A percentile compares a stretch with the other conserved stretches of the same genome.
These are phyloP conservation scores for Pseudomassariella vexata DNA, from an alignment of 2,329 filamentous ascomycete genomes.

Conservation along the genomic window DNA sequence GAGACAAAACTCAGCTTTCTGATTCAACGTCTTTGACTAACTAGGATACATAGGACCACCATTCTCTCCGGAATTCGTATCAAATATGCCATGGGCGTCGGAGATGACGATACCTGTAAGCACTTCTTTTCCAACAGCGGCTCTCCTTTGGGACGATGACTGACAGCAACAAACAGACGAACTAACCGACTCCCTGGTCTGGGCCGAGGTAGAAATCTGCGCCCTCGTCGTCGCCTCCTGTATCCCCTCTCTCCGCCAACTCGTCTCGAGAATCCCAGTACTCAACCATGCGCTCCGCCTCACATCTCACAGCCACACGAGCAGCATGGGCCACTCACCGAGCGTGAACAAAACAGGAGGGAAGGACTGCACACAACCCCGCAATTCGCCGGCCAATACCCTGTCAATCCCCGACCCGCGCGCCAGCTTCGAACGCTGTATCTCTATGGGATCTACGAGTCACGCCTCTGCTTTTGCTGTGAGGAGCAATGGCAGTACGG, in stretches of 20 bases:
- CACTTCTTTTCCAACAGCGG: neutral
- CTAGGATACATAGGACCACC: constrained; percentile 14
- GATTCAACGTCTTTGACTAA: neutral
- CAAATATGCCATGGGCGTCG: constrained; percentile 16
- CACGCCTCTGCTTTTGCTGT: neutral
- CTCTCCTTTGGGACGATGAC: neutral
- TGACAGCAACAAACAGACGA: constrained; percentile 2
- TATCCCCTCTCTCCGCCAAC: constrained; percentile 10
- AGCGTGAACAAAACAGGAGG: neutral
- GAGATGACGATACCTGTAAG: constrained; percentile 19
- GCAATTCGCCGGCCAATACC: neutral
- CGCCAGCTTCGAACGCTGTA: too few relatives aligned
- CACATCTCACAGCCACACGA: constrained; percentile 7
- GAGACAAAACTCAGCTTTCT: neutral
- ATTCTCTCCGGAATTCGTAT: constrained; percentile 21
- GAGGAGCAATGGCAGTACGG: neutral
- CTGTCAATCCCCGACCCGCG: neutral
- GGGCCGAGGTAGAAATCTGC: constrained; percentile 12
- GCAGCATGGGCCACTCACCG: neutral
- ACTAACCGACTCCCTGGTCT: constrained; percentile 7
- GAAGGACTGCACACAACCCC: constrained; percentile 1
- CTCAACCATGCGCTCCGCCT: constrained; percentile 20
- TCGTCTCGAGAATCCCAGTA: constrained; percentile 2
- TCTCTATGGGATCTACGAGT: constrained; percentile 1
- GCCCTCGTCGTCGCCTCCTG: constrained; percentile 12